These are phyloP conservation scores for Trametes hirsuta DNA, from an alignment of 1,284 basidiomycete species.

Conservation along the genomic window DNA sequence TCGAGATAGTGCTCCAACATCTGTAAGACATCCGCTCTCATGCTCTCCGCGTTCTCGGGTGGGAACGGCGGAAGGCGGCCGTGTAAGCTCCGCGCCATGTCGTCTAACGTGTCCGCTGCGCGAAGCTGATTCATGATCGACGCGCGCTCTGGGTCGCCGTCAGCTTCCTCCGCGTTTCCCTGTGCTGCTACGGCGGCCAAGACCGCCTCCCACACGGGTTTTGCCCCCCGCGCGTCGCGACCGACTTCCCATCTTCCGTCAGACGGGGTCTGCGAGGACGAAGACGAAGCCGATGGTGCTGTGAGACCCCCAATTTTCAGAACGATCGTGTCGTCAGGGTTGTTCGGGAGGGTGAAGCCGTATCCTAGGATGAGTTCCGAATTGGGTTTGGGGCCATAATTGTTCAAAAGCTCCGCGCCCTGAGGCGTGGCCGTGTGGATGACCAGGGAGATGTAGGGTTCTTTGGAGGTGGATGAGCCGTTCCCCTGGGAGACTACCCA, in stretches of 20 bases:
- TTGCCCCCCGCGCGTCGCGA: slow-evolving; percentile 53
- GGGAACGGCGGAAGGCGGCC: slow-evolving; percentile 49
- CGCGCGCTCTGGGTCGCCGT: slow-evolving; percentile 22
- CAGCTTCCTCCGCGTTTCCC: slow-evolving; percentile 24
- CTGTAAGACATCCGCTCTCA: slow-evolving; percentile 52
- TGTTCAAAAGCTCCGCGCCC: slow-evolving; percentile 81
- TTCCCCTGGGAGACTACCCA: slow-evolving; percentile 64
- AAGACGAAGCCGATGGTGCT: slow-evolving; percentile 11
- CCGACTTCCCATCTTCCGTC: slow-evolving; percentile 64
- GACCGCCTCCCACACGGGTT: slow-evolving; percentile 65
- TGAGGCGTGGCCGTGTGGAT: slow-evolving; percentile 46
- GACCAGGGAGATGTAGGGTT: slow-evolving; percentile 40
- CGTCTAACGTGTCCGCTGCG: slow-evolving; percentile 61
- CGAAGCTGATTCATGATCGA: slow-evolving; percentile 63
- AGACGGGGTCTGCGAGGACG: slow-evolving; percentile 19
- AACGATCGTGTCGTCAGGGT: slow-evolving; percentile 84
- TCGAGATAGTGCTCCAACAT: slow-evolving; percentile 65
- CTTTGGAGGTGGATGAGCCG: background rate
- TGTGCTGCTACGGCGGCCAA: slow-evolving; percentile 43
- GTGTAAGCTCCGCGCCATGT: slow-evolving; percentile 65
- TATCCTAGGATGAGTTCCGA: slow-evolving; percentile 87
- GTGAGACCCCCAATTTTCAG: slow-evolving; percentile 66
- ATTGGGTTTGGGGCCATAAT: slow-evolving; percentile 86
- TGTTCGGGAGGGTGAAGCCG: slow-evolving; percentile 77
- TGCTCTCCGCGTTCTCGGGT: slow-evolving; percentile 19